phyloP scores from a whole-genome alignment of 2,329 filamentous ascomycete species.

The Neonectria neomacrospora region DNA sequence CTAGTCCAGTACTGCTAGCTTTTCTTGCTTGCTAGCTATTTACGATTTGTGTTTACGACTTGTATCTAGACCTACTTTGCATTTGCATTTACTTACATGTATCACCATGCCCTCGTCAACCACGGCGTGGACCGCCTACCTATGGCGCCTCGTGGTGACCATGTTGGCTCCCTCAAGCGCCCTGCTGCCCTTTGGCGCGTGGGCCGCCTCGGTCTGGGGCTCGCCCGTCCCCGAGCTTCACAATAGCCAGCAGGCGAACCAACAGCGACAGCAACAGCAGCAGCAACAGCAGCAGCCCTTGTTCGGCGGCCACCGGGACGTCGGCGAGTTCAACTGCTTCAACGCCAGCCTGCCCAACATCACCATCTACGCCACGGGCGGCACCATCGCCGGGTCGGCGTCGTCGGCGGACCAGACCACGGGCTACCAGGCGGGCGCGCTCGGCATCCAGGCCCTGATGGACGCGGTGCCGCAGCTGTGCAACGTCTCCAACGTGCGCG shows the following conservation, averaged over 20 bases:
- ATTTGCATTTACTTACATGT: neutral
- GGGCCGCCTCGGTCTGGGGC: conserved; percentile 42
- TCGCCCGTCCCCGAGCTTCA: conserved; percentile 40
- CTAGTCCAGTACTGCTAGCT: conserved; percentile 13
- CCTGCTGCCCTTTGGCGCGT: conserved; percentile 38
- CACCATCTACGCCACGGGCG: conserved; percentile 67
- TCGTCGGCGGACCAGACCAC: conserved; percentile 58
- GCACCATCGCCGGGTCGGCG: conserved; percentile 67
- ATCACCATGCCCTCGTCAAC: conserved; percentile 36
- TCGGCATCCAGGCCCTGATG: conserved; percentile 63
- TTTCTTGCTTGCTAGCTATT: too few species aligned
- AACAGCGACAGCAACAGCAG: conserved; percentile 30
- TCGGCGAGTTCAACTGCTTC: conserved; percentile 42
- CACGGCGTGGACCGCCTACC: conserved; percentile 35
- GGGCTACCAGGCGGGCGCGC: conserved; percentile 54
- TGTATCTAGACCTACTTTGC: too few species aligned
- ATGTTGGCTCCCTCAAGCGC: conserved; percentile 41
- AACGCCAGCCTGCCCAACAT: conserved; percentile 59
- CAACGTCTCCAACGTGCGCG: conserved; percentile 64
- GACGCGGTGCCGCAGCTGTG: conserved; percentile 65
- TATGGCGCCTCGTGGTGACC: conserved; percentile 39
- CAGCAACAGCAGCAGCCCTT: conserved; percentile 31
- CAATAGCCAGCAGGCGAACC: conserved; percentile 27
- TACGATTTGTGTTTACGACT: too few species aligned
- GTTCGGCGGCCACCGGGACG: conserved; percentile 17